Conservation (phyloP, 2,329 filamentous ascomycete genomes). For the Colletotrichum lindemuthianum region DNA sequence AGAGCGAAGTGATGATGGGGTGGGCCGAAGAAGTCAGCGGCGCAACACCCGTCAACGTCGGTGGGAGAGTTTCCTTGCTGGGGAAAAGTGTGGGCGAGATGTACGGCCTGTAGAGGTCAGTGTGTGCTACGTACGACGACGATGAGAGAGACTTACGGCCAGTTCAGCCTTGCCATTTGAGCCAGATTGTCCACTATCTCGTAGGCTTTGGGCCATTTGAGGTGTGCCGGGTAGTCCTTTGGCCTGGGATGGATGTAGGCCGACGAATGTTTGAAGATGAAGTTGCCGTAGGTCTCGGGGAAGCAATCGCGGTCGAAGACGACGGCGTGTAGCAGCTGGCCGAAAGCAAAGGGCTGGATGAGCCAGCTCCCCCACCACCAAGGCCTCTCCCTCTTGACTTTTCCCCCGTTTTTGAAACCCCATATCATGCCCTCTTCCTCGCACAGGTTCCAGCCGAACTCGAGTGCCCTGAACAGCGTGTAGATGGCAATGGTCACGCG, state of each 20-base stretch:
- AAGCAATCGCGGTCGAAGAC: conserved; percentile 82
- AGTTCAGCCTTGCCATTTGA: conserved; percentile 81
- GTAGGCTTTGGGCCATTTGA: conserved; percentile 79
- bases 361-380: conserved; percentile 90
- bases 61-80: conserved; percentile 71
- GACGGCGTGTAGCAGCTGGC: conserved; percentile 79
- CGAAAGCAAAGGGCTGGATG: conserved; percentile 79
- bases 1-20: conserved; percentile 84
- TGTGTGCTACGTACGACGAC: neutral
- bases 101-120: conserved; percentile 67
- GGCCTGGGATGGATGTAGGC: conserved; percentile 83
- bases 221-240: conserved; percentile 69
- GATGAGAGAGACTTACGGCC: conserved; percentile 72
- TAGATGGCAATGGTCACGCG: conserved; percentile 87
- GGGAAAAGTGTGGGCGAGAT: conserved; percentile 90
- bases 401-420: conserved; percentile 62
- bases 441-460: conserved; percentile 86
- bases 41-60: conserved; percentile 73
- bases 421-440: conserved; percentile 78
- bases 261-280: conserved; percentile 76
- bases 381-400: conserved; percentile 72
- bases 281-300: conserved; percentile 61
- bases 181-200: conserved; percentile 85
- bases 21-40: conserved; percentile 87
- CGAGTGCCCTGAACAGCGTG: conserved; percentile 80